phyloP scores from a whole-genome alignment of 345 rosid species.

The Litchi chinensis region DNA sequence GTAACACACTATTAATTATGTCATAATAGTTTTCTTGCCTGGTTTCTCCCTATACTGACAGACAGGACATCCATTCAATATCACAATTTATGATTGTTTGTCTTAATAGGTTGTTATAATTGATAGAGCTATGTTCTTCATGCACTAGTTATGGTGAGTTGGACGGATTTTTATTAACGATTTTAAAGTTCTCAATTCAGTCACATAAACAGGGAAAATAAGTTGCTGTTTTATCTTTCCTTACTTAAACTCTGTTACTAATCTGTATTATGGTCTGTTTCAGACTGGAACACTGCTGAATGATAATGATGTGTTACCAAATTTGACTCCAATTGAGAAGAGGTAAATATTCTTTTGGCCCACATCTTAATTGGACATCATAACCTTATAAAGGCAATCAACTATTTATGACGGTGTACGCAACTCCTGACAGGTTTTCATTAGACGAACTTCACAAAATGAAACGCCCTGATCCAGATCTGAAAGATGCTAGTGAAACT shows the following conservation, averaged over 20 bases:
- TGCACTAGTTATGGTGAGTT: neutral
- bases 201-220: slow-evolving; percentile 3
- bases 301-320: slow-evolving; percentile 24
- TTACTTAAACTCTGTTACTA: neutral
- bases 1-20: too few species aligned
- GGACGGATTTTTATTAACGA: slow-evolving; percentile 7
- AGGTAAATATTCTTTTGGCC: slow-evolving; percentile 29
- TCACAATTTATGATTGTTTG: neutral
- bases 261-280: slow-evolving; percentile 7
- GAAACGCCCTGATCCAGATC: slow-evolving; percentile 40
- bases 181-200: neutral
- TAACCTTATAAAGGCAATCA: too few species aligned
- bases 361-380: neutral
- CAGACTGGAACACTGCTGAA: slow-evolving; percentile 42
- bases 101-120: neutral
- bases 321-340: slow-evolving; percentile 35
- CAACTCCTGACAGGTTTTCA: slow-evolving; percentile 38
- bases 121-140: neutral
- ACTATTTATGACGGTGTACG: neutral
- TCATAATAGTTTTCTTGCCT: neutral
- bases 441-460: slow-evolving; percentile 43
- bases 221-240: neutral
- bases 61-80: neutral
- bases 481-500: slow-evolving; percentile 57
- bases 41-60: neutral